Evolutionary conservation across 2,329 filamentous ascomycete genomes (phyloP), one percentile per base, ranked within the genome.

Genomic region (Shiraia bambusicola): DNA sequence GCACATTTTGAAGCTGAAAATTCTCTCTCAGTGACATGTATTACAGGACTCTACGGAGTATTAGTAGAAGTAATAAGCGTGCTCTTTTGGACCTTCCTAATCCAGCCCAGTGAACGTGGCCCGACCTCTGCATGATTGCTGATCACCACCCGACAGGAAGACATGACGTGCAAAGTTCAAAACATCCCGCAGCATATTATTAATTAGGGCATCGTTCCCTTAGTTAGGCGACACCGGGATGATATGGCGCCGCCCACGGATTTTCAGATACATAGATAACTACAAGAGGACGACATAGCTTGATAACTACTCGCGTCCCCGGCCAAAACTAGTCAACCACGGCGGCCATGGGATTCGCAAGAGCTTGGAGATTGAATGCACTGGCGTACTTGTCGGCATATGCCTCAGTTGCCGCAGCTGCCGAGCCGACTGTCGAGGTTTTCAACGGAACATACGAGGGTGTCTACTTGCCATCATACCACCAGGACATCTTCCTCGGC

Each of bases 401-500:
- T 13, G 43, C 50, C 12, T 36, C 46, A 6, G 26, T 46, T 12
- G 46, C 47, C 26, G 31, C 31, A 15, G 58, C 59, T 28, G 24
- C 33, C 11, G 49, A 50, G 10, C 62, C 65, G 11, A 52, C 50
- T 2, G 66, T 60, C 13, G 56, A 46, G 8, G 56, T 68, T 0
- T 53, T 57, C 31, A 69, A 69, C 43, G 65, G 66, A 8, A 66
- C 61, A 15, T 69, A 69, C 26, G 58, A 65, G 42, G 66, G 66
- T 9, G 24, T 61, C 3, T 50, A 62, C 33, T 52, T 67, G 6
- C 54, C 63, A 1, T 51, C 56, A 2, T 68, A 65, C 49, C 58
- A 73, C 28, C 72, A 76, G 51, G 73, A 76, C 44, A 62, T 69
- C 45, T 77, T 75, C 50, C 65, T 76, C 16, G 74, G 73, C 4